Evolutionary conservation across 208 protist genomes (phyloP).

Genomic region (Crithidia fasciculata): DNA sequence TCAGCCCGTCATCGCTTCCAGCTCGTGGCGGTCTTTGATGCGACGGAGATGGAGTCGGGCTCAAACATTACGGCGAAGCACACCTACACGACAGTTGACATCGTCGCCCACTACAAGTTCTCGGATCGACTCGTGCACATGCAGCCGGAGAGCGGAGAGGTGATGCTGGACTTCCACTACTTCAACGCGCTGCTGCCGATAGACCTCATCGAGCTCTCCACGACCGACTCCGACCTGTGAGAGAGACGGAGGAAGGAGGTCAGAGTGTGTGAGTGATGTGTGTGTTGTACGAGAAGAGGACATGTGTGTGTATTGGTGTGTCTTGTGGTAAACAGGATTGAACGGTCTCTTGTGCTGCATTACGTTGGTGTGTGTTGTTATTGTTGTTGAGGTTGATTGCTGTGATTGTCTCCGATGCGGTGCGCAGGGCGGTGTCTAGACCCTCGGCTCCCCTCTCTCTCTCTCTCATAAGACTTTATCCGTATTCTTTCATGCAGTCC

Average conservation of each 20-base stretch:
- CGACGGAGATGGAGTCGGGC: slow-evolving; percentile 79
- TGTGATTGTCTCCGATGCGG: no score
- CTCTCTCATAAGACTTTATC: no score
- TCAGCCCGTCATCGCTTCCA: slow-evolving; percentile 51
- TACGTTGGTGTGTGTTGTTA: no score
- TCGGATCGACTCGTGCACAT: slow-evolving; percentile 79
- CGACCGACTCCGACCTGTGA: slow-evolving; percentile 51
- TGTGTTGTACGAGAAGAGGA: no score
- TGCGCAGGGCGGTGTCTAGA: no score
- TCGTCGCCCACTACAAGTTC: slow-evolving; percentile 78
- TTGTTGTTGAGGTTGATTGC: no score
- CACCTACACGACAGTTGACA: slow-evolving; percentile 76
- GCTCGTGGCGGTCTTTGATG: slow-evolving; percentile 81
- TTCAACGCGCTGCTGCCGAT: slow-evolving; percentile 80
- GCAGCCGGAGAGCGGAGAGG: slow-evolving; percentile 49
- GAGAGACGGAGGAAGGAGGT: not conserved
- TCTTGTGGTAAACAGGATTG: no score
- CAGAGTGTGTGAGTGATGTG: no score
- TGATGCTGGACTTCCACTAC: slow-evolving; percentile 86
- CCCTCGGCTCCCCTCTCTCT: no score
- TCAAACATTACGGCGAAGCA: slow-evolving; percentile 73
- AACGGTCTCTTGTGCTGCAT: no score
- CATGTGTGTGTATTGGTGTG: no score
- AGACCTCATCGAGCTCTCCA: slow-evolving; percentile 56
- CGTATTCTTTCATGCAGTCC: no score